Evolutionary conservation across 2,329 filamentous ascomycete species (phyloP), one percentile per base, ranked within the genome.

Genomic region (Ophiocordyceps camponoti-floridani): DNA sequence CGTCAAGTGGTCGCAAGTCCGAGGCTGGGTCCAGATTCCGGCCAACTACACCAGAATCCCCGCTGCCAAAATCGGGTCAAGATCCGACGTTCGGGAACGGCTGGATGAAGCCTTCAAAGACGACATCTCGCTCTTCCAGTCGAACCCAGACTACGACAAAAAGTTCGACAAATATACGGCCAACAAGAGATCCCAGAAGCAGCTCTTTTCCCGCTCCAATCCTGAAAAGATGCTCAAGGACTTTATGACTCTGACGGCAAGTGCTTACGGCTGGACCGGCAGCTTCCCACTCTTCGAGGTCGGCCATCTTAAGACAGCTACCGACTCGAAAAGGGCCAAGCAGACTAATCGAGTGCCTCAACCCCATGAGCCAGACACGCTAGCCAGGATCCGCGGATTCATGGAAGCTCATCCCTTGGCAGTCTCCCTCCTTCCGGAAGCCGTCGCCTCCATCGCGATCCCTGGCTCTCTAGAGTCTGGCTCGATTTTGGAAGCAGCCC

Each of bases 1-100:
- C 8, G 42, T 46, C 18, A 40, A 14, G 5, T 46, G 45, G 45
- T 16, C 35, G 5, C 45, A 46, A 23, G 38, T 46, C 10, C 1
- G 30, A 12, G 42, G 27, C 12, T 44, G 45, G 45, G 18, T 31
- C 6, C 42, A 43, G 27, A 27, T 46, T 11, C 45, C 45, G 5
- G 13, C 38, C 11, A 23, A 44, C 40, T 46, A 31, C 5, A 16
- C 18, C 11, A 41, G 14, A n/a, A 41, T 23, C 5, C 35, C 35
- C 18, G 35, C 35, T 38, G 16, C 35, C n/a, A n/a, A 38, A 6
- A 38, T 38, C 13, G 35, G 35, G 16, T 8, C 27, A 14, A 4
- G 2, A 14, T 1, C 16, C 3, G 28, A 33, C 28, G 9, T 30
- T 6, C 13, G 14, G 9, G 26, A 6, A 2, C 23, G 31, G 5